Base-by-base conservation (phyloP, 140 eudicot species). In the Anethum foeniculum region DNA sequence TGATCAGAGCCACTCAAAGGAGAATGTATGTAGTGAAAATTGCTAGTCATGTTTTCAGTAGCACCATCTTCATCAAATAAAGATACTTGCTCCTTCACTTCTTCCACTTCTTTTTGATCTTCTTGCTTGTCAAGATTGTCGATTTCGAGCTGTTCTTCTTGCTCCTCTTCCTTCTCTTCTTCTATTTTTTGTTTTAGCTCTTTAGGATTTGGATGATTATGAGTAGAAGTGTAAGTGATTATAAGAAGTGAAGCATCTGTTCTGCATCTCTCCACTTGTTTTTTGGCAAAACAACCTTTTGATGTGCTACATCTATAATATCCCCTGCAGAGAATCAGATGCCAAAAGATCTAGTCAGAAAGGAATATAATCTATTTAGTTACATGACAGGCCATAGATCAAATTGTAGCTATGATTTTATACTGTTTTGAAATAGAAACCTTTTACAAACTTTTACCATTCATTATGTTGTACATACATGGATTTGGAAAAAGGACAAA, bases 271-370 rank as follows among this genome's bases (percentile, higher is more conserved):
- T 93, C 98, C 64, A 93, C 97, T 87, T 93, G 98, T 82, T 93
- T 93, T 62, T 88, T 91, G 86, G 98, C 98, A 71, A 87, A 82
- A 82, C 98, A 93, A 30, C 92, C 91, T 85, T 93, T 93, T 67
- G 97, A 88, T 84, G 96, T 93, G 90, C 96, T 93, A 84, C 98
- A 93, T 80, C 88, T 90, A 89, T 93, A 93, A 85, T 93, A 93
- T 0, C 98, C 97, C 86, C 98, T 93, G 89, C 80, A 91, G 58
- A 47, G 30, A 65, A 79, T 79, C 71, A 64, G 72, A 58, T 79
- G 81, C 75, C 73, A 77, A 62, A 47, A 27, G 60, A 76, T 64
- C 47, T 65, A 78, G 60, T 18, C 64, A 46, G 82, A 64, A 67
- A 79, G 68, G 60, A 76, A 80, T 68, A 71, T 60, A 75, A 36